A percentile compares a stretch with the other conserved stretches of the same genome.
These are phyloP conservation scores for Diaporthe caulivora DNA, from an alignment of 2,329 filamentous ascomycete species.

Conservation along the genomic window DNA sequence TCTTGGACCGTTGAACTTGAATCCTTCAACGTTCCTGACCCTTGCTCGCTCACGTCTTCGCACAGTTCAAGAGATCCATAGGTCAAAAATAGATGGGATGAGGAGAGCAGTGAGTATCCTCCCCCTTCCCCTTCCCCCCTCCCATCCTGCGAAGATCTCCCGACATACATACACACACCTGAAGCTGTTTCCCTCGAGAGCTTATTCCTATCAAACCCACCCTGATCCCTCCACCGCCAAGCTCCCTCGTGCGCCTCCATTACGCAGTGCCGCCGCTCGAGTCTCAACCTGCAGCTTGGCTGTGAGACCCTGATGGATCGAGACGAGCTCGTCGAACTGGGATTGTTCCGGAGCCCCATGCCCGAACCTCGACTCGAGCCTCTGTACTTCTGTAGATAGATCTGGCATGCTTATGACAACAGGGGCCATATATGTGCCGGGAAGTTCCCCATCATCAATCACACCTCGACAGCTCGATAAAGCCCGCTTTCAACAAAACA, in stretches of 20 bases:
- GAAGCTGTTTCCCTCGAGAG: constrained; percentile 11
- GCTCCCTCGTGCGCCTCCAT: constrained; percentile 16
- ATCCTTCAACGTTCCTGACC: constrained; percentile 10
- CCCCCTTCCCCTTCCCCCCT: neutral
- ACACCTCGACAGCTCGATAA: neutral
- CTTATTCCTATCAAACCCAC: constrained; percentile 10
- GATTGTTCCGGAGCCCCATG: constrained; percentile 17
- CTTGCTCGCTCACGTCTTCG: neutral
- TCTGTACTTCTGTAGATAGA: neutral
- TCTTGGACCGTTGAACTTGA: constrained; percentile 23
- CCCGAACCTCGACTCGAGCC: neutral
- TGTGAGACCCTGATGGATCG: constrained; percentile 29
- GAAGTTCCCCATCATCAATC: neutral
- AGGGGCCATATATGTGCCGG: neutral
- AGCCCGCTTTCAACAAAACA: neutral
- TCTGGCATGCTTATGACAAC: constrained; percentile 1
- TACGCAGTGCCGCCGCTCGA: constrained; percentile 11
- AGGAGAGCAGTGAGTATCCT: neutral
- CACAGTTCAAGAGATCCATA: neutral
- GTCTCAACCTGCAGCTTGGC: constrained; percentile 29
- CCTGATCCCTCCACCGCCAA: constrained; percentile 18
- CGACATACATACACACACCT: constrained; percentile 16
- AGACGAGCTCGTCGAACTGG: constrained; percentile 22
- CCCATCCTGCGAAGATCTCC: constrained; percentile 28
- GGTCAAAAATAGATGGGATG: constrained; percentile 18